Conservation (phyloP, 352 stramenopile species). For the Phytophthora cryptogea region DNA sequence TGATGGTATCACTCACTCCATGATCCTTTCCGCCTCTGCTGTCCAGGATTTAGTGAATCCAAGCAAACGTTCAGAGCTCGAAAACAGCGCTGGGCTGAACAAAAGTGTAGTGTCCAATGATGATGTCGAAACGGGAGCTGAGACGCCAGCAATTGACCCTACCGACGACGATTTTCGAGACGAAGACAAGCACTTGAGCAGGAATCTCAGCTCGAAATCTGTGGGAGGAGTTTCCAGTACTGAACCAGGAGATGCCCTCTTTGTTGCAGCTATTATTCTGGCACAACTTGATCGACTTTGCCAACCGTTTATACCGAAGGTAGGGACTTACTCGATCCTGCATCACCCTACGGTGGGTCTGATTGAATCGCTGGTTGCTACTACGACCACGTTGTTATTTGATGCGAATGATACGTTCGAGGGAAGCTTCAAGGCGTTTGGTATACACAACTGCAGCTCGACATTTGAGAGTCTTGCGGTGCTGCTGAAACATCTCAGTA, state of each 20-base stretch:
- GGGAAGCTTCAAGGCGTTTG: conserved; percentile 47
- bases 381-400: not conserved
- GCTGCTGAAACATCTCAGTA: conserved; percentile 49
- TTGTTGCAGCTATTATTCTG: conserved; percentile 62
- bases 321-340: conserved; percentile 29
- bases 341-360: conserved; percentile 32
- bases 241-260: conserved; percentile 32
- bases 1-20: conserved; percentile 15
- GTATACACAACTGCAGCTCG: conserved; percentile 46
- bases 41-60: conserved; percentile 27
- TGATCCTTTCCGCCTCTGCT: conserved; percentile 18
- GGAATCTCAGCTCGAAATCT: not conserved
- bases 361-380: conserved; percentile 28
- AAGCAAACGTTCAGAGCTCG: conserved; percentile 1
- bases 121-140: not conserved
- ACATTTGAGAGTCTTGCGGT: conserved; percentile 49
- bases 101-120: not conserved
- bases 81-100: not conserved
- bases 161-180: conserved; percentile 48
- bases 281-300: conserved; percentile 82
- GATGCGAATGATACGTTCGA: conserved; percentile 33
- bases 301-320: conserved; percentile 50
- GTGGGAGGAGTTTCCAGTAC: not conserved
- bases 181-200: conserved; percentile 38
- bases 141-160: conserved; percentile 34